Evolutionary conservation across 192 early-diverging fungal species (phyloP).

Genomic region (Entomortierella beljakovae): DNA sequence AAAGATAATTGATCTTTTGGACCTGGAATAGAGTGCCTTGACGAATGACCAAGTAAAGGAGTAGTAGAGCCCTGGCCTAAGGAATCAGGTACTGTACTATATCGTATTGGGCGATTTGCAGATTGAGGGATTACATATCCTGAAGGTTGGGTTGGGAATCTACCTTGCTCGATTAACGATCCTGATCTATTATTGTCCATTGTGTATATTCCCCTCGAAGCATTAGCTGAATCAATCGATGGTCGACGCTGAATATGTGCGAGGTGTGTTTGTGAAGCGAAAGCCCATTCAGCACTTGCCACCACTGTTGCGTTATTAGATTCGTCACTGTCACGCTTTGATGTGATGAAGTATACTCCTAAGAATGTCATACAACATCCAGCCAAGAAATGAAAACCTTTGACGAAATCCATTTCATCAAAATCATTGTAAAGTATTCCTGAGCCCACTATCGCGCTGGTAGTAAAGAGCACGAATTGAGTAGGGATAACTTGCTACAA

Average conservation of each 20-base stretch:
- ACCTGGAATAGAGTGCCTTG: slow-evolving; percentile 7
- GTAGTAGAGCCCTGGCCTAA: slow-evolving; percentile 1
- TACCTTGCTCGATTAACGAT: slow-evolving; percentile 23
- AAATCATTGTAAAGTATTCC: slow-evolving; percentile 76
- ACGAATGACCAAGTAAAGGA: slow-evolving; percentile 29
- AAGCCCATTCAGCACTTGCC: slow-evolving; percentile 20
- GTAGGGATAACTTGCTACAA: slow-evolving; percentile 76
- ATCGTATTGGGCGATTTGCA: slow-evolving; percentile 14
- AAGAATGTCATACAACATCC: slow-evolving; percentile 73
- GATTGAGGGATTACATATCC: slow-evolving; percentile 14
- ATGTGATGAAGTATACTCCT: slow-evolving; percentile 78
- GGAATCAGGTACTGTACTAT: not conserved
- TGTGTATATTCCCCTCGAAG: slow-evolving; percentile 19
- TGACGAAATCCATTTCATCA: slow-evolving; percentile 61
- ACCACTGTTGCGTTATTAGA: not conserved
- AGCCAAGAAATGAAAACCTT: slow-evolving; percentile 60
- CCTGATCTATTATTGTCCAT: slow-evolving; percentile 8
- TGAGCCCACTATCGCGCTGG: slow-evolving; percentile 76
- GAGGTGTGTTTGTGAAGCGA: slow-evolving; percentile 25
- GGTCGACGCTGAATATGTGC: slow-evolving; percentile 13
- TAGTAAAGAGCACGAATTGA: slow-evolving; percentile 81
- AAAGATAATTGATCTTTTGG: slow-evolving; percentile 23
- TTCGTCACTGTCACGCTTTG: slow-evolving; percentile 54
- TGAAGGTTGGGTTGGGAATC: slow-evolving; percentile 3
- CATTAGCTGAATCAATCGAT: slow-evolving; percentile 16